Evolutionary conservation across 768 basidiomycete species (phyloP), one percentile per base, ranked within the genome.

Genomic region (Rhodosporidiobolus sp.): DNA sequence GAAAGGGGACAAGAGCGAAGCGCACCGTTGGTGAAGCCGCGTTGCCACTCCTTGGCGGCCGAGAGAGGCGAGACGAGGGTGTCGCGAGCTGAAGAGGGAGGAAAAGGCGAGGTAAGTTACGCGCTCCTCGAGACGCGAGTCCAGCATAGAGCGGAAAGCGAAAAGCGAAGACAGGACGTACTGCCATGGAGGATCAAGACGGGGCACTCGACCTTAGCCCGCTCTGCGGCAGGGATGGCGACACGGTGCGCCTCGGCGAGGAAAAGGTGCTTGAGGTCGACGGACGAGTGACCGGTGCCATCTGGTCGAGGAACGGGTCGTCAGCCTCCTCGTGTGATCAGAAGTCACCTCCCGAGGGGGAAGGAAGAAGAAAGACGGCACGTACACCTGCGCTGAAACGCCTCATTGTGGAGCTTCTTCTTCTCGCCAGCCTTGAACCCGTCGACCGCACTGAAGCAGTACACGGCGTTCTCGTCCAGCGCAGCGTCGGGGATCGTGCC

Each of bases 401-500:
- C 57, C 20, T 58, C 57, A 22, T 58, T 58, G 17, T 58, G 57
- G 22, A 43, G 35, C 57, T 45, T 24, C 57, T n/a, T 58, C 35
- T 5, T 5, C 2, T 58, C 57, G 26, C 26, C 38, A 14, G 24
- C 34, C 20, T 30, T 26, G 22, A 12, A 5, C 35, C 22, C 38
- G 14, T 43, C 38, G 8, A 43, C 38, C 20, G 24, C 26, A 9
- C 22, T 17, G 28, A 58, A 58, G 57, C 57, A 58, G 57, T 58
- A 58, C 57, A 38, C 57, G 3, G 35, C 34, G 28, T 58, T 58
- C 12, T 58, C 57, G 11, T 35, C 38, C 19, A 58, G 38, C 35
- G 26, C 38, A 17, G 10, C 26, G 14, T 58, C 35, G 11, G 57
- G 57, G 35, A 58, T 58, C 57, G 57, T 58, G 22, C 57, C 57